Percentiles rank a stretch among this genome's conserved stretches.
These are phyloP conservation scores for Coccinonectria pachysandricola DNA, from an alignment of 2,329 filamentous ascomycete genomes.

Conservation along the genomic window DNA sequence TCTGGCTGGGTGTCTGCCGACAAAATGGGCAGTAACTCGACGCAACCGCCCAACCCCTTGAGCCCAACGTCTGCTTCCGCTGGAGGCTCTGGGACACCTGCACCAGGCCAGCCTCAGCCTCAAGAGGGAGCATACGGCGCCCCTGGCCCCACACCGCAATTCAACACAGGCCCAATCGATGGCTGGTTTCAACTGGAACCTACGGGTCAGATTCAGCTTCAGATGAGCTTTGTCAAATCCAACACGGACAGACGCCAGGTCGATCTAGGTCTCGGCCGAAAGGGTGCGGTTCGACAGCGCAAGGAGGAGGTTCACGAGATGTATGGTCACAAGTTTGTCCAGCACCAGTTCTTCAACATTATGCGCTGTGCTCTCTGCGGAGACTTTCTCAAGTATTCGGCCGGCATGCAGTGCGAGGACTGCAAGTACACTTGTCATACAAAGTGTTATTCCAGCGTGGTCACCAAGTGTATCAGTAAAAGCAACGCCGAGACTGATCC, in stretches of 20 bases:
- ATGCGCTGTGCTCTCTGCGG: conserved; percentile 98
- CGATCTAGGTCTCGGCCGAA: conserved; percentile 83
- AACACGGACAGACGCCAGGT: conserved; percentile 72
- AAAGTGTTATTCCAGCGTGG: conserved; percentile 92
- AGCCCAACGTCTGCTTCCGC: conserved; percentile 35
- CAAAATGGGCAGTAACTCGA: conserved; percentile 61
- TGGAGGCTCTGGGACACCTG: conserved; percentile 33
- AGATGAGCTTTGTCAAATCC: conserved; percentile 86
- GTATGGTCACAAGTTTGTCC: conserved; percentile 97
- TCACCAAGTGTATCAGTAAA: conserved; percentile 99
- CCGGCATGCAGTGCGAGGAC: conserved; percentile 98
- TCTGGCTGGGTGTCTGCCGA: conserved; percentile 97
- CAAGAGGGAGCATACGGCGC: conserved; percentile 22
- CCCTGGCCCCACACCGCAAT: conserved; percentile 36
- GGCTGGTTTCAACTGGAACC: conserved; percentile 97
- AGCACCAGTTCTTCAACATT: conserved; percentile 99
- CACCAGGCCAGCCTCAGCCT: conserved; percentile 30
- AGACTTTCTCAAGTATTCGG: conserved; percentile 96
- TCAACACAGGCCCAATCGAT: conserved; percentile 59
- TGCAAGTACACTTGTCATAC: conserved; percentile 99
- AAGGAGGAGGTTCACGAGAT: conserved; percentile 99
- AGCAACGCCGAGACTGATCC: conserved; percentile 97
- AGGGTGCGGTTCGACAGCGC: conserved; percentile 91
- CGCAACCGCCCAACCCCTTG: conserved; percentile 45
- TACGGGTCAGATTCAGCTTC: conserved; percentile 82